Evolutionary conservation across 768 basidiomycete species (phyloP), one percentile per base, ranked within the genome.

Genomic region (Cytidiella melzeri): DNA sequence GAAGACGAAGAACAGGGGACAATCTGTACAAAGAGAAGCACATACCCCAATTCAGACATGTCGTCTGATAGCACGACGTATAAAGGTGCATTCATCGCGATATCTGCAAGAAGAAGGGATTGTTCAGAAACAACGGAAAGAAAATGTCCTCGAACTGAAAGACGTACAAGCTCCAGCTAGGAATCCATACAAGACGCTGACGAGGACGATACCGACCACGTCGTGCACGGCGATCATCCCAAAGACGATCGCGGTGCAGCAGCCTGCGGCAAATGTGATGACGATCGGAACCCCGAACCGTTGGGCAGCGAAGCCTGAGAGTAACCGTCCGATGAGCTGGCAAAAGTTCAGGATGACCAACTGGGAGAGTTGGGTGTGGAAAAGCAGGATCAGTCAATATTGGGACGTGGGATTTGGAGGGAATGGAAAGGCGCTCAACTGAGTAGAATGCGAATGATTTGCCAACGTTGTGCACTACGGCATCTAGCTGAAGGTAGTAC

Each of bases 101-200:
- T 53, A 43, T 68, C 75, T 76, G 43, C 20, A 24, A 37, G 23
- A 34, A 27, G 40, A 9, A 34, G 41, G 27, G 27, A 36, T n/a
- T 34, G 21, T 53, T 5, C 20, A 18, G 10, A 43, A 19, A 27
- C n/a, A n/a, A n/a, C n/a, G n/a, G n/a, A n/a, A n/a, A n/a, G n/a
- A n/a, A n/a, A n/a, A n/a, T n/a, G n/a, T n/a, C n/a, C n/a, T n/a
- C n/a, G 12, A 19, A 15, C 15, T 6, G 37, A 43, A 24, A 7
- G n/a, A 46, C 56, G 11, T 23, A 61, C 60, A 61, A 18, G 50
- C 51, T 0, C 60, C 69, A 59, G 63, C 58, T 48, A 68, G 69
- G 55, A 73, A 70, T 1, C 71, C 71, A 48, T 66, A 72, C 21
- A 72, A 56, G 40, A 68, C 46, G 1, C 61, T 63, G 21, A 72